These are phyloP conservation scores for Mycena vitilis DNA, from an alignment of 768 basidiomycete species.

Conservation along the genomic window DNA sequence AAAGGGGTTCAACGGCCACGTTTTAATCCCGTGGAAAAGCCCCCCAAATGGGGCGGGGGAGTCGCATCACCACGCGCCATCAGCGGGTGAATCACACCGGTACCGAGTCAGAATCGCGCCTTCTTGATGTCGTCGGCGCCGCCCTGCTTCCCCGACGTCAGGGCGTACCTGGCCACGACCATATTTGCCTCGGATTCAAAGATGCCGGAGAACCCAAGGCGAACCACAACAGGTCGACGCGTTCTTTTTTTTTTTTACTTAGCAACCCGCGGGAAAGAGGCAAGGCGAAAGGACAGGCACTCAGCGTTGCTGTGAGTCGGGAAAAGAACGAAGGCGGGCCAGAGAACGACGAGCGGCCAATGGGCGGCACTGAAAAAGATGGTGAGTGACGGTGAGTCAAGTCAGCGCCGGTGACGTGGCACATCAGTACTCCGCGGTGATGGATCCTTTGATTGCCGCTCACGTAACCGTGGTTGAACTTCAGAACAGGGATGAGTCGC, in stretches of 20 bases:
- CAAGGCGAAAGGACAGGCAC: too few species aligned
- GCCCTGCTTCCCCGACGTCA: background rate
- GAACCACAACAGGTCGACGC: background rate
- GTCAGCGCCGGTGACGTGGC: background rate
- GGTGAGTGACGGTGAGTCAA: background rate
- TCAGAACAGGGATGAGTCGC: too few species aligned
- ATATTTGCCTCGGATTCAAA: background rate
- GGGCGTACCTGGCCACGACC: background rate
- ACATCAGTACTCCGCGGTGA: background rate
- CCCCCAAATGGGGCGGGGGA: background rate
- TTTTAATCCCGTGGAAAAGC: constrained; percentile 11
- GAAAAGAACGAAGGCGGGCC: background rate
- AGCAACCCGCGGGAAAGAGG: too few species aligned
- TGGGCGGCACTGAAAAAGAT: background rate
- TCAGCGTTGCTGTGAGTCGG: too few species aligned
- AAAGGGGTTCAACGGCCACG: constrained; percentile 2
- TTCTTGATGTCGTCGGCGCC: background rate
- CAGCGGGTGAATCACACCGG: constrained; percentile 6
- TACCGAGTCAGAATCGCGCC: constrained; percentile 4
- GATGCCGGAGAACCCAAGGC: background rate
- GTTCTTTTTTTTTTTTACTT: too few species aligned
- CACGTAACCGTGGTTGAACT: background rate
- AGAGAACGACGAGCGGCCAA: background rate
- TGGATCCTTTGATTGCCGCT: background rate
- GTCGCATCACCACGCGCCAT: constrained; percentile 4